A percentile compares a stretch with the other conserved stretches of the same genome.
These are phyloP conservation scores for Ocimum tenuiflorum DNA, from an alignment of 257 asterid species.

Conservation along the genomic window DNA sequence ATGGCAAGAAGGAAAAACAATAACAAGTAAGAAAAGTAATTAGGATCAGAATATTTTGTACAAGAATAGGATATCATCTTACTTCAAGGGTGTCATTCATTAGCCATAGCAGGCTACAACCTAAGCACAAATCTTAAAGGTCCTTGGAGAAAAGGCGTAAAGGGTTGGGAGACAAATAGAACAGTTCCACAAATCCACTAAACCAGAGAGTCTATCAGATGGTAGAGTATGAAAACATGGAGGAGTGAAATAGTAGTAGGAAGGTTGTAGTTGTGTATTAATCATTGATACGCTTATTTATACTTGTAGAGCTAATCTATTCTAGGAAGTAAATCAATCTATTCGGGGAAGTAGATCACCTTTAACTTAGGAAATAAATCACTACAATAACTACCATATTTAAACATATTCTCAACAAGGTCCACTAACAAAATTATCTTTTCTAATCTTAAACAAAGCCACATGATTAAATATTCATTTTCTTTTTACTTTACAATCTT, in stretches of 20 bases:
- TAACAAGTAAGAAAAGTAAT: not conserved
- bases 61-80: not conserved
- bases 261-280: too few species aligned
- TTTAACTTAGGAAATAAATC: too few species aligned
- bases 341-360: too few species aligned
- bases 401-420: constrained; percentile 1
- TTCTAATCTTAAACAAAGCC: not conserved
- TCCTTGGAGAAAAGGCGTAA: constrained; percentile 4
- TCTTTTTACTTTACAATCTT: not conserved
- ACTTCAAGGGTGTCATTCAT: not conserved
- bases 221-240: too few species aligned
- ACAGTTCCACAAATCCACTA: too few species aligned
- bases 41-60: not conserved
- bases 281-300: too few species aligned
- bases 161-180: not conserved
- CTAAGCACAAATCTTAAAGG: not conserved
- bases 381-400: too few species aligned
- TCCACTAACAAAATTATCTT: not conserved
- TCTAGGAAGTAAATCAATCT: too few species aligned
- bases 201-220: not conserved
- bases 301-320: too few species aligned
- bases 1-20: not conserved
- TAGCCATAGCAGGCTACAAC: not conserved
- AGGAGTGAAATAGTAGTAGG: too few species aligned
- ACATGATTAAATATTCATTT: not conserved